Evolutionary conservation across 371 early-diverging fungal species (phyloP), one percentile per base, ranked within the genome.

Genomic region (Nematocida sp.): DNA sequence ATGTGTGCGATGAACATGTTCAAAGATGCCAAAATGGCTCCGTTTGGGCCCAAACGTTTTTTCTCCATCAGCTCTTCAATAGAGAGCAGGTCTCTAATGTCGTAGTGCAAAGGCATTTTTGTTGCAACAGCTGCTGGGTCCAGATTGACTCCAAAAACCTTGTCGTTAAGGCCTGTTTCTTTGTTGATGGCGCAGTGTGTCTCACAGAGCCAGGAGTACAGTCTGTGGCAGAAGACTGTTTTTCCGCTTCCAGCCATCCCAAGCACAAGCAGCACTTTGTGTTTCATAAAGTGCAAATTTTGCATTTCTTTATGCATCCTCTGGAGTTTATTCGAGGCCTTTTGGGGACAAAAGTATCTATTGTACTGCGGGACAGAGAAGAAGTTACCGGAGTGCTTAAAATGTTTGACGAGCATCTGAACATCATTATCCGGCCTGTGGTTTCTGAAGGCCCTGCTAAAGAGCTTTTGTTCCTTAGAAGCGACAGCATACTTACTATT

Each of bases 231-330:
- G 85, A 95, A 91, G 4, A 95, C 92, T 4, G 94, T 93, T 81
- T 97, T 97, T 56, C 98, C 98, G 19, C 91, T 89, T 27, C 98
- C 98, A 17, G 98, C 98, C 95, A 97, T 95, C 46, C 97, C 85
- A 13, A 70, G 63, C 34, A 85, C 83, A 45, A 82, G 77, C 19
- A 85, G 38, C 64, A 85, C 79, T 21, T 45, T 75, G 43, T 53
- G 60, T 49, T 21, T 29, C 64, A 62, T 62, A 41, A 8, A 8
- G 8, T 13, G 4, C 3, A 70, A 70, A 58, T 36, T 57, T 57
- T 70, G 49, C 25, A 27, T 37, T 21, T 62, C 19, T 23, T 25
- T 15, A 67, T 70, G 74, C 48, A 79, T 67, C 82, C 82, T 36
- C 41, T 76, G 41, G 80, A 80, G 34, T 67, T 70, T 40, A 49